Percentiles rank a stretch among this genome's conserved stretches.
Conservation (phyloP, 306 rosid species). For the Lathyrus tuberosus region DNA sequence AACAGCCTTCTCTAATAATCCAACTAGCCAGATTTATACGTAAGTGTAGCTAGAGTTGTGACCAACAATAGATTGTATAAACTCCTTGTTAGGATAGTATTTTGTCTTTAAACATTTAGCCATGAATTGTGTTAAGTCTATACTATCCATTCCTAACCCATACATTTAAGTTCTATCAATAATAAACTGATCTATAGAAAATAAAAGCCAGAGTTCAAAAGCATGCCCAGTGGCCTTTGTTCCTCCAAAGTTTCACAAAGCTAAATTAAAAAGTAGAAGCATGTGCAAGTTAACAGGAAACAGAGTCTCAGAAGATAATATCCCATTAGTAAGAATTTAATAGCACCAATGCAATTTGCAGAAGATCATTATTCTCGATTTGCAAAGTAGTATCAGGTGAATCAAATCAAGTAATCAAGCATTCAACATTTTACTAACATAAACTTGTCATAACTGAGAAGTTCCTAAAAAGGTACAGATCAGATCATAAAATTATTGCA, state of each 20-base stretch:
- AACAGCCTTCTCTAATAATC: too few relatives aligned
- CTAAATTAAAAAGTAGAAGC: too few relatives aligned
- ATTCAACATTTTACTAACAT: conserved; percentile 1
- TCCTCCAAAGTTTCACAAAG: too few relatives aligned
- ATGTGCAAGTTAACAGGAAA: background rate
- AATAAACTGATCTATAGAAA: background rate
- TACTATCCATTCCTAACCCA: background rate
- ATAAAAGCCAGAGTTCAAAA: background rate
- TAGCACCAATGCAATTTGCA: background rate
- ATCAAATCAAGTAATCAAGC: background rate
- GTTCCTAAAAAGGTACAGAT: conserved; percentile 29
- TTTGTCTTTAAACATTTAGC: too few relatives aligned
- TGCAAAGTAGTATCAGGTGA: background rate
- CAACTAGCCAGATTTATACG: too few relatives aligned
- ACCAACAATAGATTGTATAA: too few relatives aligned
- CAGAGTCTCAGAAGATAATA: background rate
- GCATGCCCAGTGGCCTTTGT: background rate
- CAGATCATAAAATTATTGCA: conserved; percentile 20
- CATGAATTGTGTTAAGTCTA: too few relatives aligned
- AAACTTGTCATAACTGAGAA: background rate
- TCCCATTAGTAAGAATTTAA: background rate
- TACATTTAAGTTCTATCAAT: background rate
- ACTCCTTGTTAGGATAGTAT: too few relatives aligned
- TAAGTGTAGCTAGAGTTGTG: too few relatives aligned
- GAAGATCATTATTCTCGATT: background rate